Evolutionary conservation across 345 rosid species (phyloP), one percentile per base, ranked within the genome.

Genomic region (Schrenkiella parvula): DNA sequence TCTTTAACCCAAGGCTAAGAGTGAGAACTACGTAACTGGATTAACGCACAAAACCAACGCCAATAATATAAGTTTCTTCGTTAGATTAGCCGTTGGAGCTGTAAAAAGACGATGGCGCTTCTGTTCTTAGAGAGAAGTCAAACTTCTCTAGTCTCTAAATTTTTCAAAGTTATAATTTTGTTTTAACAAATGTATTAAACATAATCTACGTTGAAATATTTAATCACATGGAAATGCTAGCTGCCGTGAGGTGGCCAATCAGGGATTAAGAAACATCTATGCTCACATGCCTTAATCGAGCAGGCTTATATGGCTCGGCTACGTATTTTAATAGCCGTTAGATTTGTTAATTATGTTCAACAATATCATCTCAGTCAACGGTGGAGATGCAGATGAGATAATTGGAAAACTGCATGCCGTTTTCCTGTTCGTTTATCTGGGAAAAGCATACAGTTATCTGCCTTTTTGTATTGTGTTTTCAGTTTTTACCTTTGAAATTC

Each of bases 261-360:
- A 17, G 10, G 21, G 18, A 37, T 21, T 58, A 11, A 58, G 29
- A 57, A 57, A 29, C 44, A 58, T 18, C 61, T 31, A 31, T 31
- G 61, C 29, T 58, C 64, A 37, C 46, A 58, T 58, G 46, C 12
- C 29, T 57, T 11, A 34, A 5, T 35, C 10, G 17, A 34, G 43
- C 63, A 11, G 43, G 43, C 62, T 35, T 58, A 58, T 31, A 55
- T 35, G 43, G 43, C 63, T 57, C 63, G 43, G 63, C 17, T 34
- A 34, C 28, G 10, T 23, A 57, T 57, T 11, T 11, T 5, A 2
- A 38, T 18, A 22, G 17, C 63, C 28, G 25, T 17, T 57, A 3
- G 63, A 57, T 57, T 19, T 28, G 2, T 52, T 53, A 21, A 53
- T n/a, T n/a, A 21, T 10, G 25, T 32, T 34, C 43, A 19, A 56